A percentile compares a stretch with the other conserved stretches of the same genome.
phyloP scores from a whole-genome alignment of 306 rosid species.

The Phaseolus lunatus region DNA sequence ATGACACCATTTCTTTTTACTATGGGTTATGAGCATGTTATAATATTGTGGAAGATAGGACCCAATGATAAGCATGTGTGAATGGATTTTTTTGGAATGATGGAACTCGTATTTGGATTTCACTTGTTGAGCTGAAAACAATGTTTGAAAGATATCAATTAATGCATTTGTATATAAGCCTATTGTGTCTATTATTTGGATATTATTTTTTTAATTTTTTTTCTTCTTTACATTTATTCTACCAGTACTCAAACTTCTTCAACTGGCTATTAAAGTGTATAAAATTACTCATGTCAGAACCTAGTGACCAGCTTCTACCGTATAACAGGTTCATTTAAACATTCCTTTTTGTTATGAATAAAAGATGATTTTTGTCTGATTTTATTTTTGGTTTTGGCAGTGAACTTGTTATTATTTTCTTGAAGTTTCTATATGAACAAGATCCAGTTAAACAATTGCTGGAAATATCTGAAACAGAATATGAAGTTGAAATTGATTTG shows the following conservation, averaged over 20 bases:
- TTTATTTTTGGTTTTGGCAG: conserved; percentile 63
- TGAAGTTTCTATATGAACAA: conserved; percentile 90
- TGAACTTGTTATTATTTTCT: conserved; percentile 87
- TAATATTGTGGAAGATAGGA: conserved; percentile 20
- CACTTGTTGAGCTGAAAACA: conserved; percentile 31
- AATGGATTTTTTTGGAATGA: conserved; percentile 37
- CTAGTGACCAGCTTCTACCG: conserved; percentile 91
- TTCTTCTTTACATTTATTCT: conserved; percentile 42
- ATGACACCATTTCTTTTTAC: conserved; percentile 19
- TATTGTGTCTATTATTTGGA: conserved; percentile 30
- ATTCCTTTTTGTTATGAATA: conserved; percentile 38
- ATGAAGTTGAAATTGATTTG: conserved; percentile 75
- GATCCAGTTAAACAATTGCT: conserved; percentile 90
- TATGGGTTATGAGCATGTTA: conserved; percentile 27
- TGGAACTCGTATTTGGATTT: conserved; percentile 17
- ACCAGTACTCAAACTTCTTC: conserved; percentile 94
- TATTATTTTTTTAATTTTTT: background rate
- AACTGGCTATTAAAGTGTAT: conserved; percentile 96
- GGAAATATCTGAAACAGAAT: conserved; percentile 72
- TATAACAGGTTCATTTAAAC: conserved; percentile 71
- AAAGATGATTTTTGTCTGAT: conserved; percentile 43
- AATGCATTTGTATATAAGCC: conserved; percentile 3
- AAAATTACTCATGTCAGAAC: conserved; percentile 88
- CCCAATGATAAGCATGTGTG: conserved; percentile 30
- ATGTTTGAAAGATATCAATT: conserved; percentile 11